Conservation (phyloP, 1,139 yeast genomes). For the Pichia inconspicua region DNA sequence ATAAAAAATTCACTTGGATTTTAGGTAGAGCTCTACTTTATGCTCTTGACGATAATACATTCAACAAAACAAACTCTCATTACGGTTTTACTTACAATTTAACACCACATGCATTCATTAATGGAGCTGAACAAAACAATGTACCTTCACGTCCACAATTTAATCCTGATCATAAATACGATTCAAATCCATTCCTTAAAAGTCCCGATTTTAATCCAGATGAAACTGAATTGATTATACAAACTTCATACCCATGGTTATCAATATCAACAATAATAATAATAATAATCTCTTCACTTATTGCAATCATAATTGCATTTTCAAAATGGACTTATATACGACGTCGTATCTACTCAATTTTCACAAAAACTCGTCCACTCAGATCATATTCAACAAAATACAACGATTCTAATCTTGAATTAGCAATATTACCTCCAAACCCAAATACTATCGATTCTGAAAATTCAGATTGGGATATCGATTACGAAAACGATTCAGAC, state of each 20-base stretch:
- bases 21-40: slow-evolving; percentile 72
- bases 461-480: slow-evolving; percentile 1
- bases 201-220: neutral
- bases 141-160: slow-evolving; percentile 40
- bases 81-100: slow-evolving; percentile 22
- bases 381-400: neutral
- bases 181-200: neutral
- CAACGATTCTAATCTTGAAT: neutral
- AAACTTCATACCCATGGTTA: neutral
- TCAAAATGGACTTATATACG: neutral
- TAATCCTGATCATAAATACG: slow-evolving; percentile 7
- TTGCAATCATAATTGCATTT: neutral
- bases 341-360: neutral
- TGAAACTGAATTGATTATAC: neutral
- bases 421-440: neutral
- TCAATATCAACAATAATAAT: neutral
- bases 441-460: neutral
- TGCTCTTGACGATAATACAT: slow-evolving; percentile 22
- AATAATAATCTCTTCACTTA: neutral
- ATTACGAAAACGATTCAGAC: slow-evolving; percentile 23
- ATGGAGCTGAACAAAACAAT: slow-evolving; percentile 46
- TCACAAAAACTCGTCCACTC: too few relatives aligned
- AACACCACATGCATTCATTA: slow-evolving; percentile 39
- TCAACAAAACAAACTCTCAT: neutral
- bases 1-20: slow-evolving; percentile 74